Evolutionary conservation across 2,329 filamentous ascomycete species (phyloP), one percentile per base, ranked within the genome.

Genomic region (Madurella fahalii): DNA sequence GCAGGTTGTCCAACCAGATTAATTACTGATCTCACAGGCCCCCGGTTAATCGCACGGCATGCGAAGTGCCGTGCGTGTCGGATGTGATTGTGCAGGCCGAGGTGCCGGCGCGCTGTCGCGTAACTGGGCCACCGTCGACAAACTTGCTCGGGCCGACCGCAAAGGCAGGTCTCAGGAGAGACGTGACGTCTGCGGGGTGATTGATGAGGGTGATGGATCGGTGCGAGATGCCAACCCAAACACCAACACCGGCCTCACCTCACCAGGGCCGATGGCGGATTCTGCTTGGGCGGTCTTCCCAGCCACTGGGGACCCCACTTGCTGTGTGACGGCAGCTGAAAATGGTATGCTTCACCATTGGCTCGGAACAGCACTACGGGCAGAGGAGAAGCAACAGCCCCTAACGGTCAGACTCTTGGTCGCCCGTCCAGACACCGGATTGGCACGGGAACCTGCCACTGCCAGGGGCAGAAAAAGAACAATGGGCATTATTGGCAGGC

Each of bases 21-120:
- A 41, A 53, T 57, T 53, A 42, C 37, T 50, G 47, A 31, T 20
- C 46, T 40, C 39, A 43, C 46, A 46, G 54, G 42, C 30, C 46
- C 17, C n/a, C 37, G 42, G 41, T 32, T 53, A 42, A 42, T 42
- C 45, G 54, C 54, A 43, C 47, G 40, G 34, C 8, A 45, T 47
- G 47, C 45, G 18, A 40, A 49, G 13, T 47, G 17, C 54, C 54
- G 50, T 20, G 46, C 44, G 32, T 40, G 49, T 31, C 43, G 49
- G 50, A 53, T 53, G 37, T 40, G 50, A 34, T 42, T 37, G 20
- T 52, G 47, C 51, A 54, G 30, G 42, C 30, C 16, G 41, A 40
- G 42, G 20, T 52, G 45, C 51, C 7, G 43, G 46, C 40, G 34
- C 39, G 37, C 31, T 40, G 48, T 43, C 32, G 49, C 49, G 40